Conservation (phyloP, 331 rosid species). For the Arachis monticola region DNA sequence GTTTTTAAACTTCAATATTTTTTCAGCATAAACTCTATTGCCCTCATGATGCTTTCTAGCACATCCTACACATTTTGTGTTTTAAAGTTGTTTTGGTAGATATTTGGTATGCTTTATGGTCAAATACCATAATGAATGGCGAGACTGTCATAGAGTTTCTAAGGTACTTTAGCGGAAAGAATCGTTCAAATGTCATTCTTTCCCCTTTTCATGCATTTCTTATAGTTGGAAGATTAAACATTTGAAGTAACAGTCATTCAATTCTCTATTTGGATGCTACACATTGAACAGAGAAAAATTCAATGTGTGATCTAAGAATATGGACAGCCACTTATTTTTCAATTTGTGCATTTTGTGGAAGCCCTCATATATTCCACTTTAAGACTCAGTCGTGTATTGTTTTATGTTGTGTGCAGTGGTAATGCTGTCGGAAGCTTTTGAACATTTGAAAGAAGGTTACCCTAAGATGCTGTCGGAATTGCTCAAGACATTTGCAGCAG, state of each 20-base stretch:
- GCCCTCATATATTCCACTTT: not conserved
- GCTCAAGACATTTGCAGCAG: conserved; percentile 72
- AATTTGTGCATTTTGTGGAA: conserved; percentile 5
- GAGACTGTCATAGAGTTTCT: not conserved
- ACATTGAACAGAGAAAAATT: conserved; percentile 5
- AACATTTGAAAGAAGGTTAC: conserved; percentile 77
- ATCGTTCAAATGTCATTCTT: not conserved
- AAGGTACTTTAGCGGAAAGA: conserved; percentile 11
- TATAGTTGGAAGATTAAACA: conserved; percentile 1
- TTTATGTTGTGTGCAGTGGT: conserved; percentile 57
- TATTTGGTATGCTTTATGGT: conserved; percentile 29
- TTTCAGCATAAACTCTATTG: conserved; percentile 30
- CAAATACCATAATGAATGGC: not conserved
- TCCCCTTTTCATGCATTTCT: not conserved
- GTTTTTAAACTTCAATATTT: conserved; percentile 35
- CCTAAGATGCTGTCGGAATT: conserved; percentile 74
- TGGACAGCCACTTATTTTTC: conserved; percentile 1
- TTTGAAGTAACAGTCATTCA: not conserved
- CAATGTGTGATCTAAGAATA: not conserved
- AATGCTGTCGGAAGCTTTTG: conserved; percentile 81
- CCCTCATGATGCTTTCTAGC: conserved; percentile 31
- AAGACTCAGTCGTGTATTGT: conserved; percentile 19
- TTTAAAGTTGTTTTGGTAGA: conserved; percentile 6
- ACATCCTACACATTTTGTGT: conserved; percentile 11
- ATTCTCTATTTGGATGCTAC: conserved; percentile 6